Evolutionary conservation across 768 basidiomycete genomes (phyloP).

Genomic region (Kwoniella europaea): DNA sequence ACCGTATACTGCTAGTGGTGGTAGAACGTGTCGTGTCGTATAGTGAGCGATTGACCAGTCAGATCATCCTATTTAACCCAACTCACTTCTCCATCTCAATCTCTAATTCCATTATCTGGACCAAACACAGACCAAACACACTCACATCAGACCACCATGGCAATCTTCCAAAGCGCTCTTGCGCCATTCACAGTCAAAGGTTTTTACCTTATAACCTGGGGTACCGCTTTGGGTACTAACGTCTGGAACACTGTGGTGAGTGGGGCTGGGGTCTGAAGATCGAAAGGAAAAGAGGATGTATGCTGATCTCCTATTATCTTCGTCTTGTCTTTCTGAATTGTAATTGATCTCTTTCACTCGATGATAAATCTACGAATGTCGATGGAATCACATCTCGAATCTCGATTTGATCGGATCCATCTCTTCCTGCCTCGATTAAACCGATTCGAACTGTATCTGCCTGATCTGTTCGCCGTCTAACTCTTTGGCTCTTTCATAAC

Average conservation of each 20-base stretch:
- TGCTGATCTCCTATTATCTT: not conserved
- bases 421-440: no score
- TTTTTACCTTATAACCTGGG: constrained; percentile 55
- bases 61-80: not conserved
- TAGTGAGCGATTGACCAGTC: not conserved
- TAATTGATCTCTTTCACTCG: not conserved
- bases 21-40: constrained; percentile 4
- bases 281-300: no score
- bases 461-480: no score
- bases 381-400: no score
- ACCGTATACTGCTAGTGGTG: not conserved
- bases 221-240: constrained; percentile 48
- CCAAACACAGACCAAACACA: not conserved
- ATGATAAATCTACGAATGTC: no score
- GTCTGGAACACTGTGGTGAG: constrained; percentile 51
- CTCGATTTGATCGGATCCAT: no score
- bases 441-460: no score
- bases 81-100: not conserved
- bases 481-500: no score
- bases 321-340: not conserved
- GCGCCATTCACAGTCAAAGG: constrained; percentile 53
- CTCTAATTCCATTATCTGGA: constrained; percentile 1
- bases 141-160: constrained; percentile 28
- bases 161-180: constrained; percentile 38
- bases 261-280: constrained; percentile 5